Evolutionary conservation across 2,329 filamentous ascomycete species (phyloP), one percentile per base, ranked within the genome.

Genomic region (Fonsecaea pedrosoi): DNA sequence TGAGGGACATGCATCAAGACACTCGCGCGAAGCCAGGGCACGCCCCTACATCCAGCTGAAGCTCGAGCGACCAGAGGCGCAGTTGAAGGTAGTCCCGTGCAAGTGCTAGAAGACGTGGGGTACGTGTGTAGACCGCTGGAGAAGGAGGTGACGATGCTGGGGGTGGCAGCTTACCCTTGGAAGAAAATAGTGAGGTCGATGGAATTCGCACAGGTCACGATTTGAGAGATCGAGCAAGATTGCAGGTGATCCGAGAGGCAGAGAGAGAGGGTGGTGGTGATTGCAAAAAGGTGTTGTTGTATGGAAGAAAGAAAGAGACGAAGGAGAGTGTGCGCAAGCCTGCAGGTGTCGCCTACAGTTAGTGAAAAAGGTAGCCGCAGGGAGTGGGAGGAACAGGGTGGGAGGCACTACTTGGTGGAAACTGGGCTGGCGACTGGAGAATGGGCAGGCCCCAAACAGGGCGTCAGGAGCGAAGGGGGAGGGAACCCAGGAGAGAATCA

Each of bases 91-190:
- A 32, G 37, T 37, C 42, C 21, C 32, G 64, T 66, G 54, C 63
- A 64, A 59, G 63, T 60, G 62, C 34, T 35, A 4, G 64, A 55
- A 61, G 63, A 68, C 68, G 68, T 70, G 68, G 68, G 66, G 65
- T 64, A 66, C n/a, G 55, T 50, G 48, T 61, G 25, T 25, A 59
- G 37, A 45, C 57, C 66, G 63, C 50, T 63, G 63, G 55, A 60
- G 37, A 56, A 66, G 56, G 57, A 63, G 56, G 62, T n/a, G 45
- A 54, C 40, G 56, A 60, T 56, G 30, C 45, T 65, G 64, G 54
- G 62, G 68, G 64, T 40, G 32, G 21, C 54, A 65, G 66, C 68
- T 70, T 70, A 70, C 68, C 68, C 63, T 68, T 18, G 57, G 38
- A 57, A 61, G 42, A 53, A 61, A 56, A 53, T 18, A 32, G 65